phyloP scores from a whole-genome alignment of 2,329 filamentous ascomycete species.

The Leptographium procerum region DNA sequence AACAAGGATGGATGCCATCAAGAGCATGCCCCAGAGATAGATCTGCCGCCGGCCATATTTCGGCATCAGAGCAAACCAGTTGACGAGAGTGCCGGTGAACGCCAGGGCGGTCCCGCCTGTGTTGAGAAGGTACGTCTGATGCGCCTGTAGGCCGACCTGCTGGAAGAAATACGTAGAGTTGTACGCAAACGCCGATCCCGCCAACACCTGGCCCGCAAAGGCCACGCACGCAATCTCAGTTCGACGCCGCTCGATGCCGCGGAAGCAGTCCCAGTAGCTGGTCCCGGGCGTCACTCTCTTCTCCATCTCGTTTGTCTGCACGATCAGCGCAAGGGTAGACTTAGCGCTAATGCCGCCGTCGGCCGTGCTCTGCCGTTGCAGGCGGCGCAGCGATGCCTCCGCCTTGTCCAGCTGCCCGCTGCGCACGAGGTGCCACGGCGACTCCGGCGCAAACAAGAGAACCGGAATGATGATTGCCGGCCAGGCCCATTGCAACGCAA shows the following conservation, averaged over 20 bases:
- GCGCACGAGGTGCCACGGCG: slow-evolving; percentile 34
- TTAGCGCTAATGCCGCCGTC: slow-evolving; percentile 11
- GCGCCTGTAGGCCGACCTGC: slow-evolving; percentile 18
- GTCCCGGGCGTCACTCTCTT: slow-evolving; percentile 26
- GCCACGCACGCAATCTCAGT: slow-evolving; percentile 32
- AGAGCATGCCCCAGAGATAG: slow-evolving; percentile 10
- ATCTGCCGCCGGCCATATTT: slow-evolving; percentile 11
- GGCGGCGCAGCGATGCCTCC: slow-evolving; percentile 13
- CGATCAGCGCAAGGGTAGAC: slow-evolving; percentile 28
- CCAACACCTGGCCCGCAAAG: slow-evolving; percentile 18
- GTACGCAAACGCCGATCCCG: slow-evolving; percentile 24
- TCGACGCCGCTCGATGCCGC: slow-evolving; percentile 29
- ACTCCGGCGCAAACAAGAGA: slow-evolving; percentile 31
- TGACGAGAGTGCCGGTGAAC: slow-evolving; percentile 8
- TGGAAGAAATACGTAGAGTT: slow-evolving; percentile 16
- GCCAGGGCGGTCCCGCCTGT: slow-evolving; percentile 22
- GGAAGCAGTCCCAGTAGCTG: slow-evolving; percentile 36
- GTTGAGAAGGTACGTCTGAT: slow-evolving; percentile 20
- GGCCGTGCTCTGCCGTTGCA: slow-evolving; percentile 20
- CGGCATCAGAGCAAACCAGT: slow-evolving; percentile 10
- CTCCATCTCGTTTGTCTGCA: slow-evolving; percentile 31
- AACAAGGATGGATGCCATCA: slow-evolving; percentile 10
- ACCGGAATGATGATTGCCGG: slow-evolving; percentile 27
- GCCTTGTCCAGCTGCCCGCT: slow-evolving; percentile 25
- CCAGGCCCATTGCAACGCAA: slow-evolving; percentile 23